Conservation (phyloP, 208 protist species). For the Entamoeba invadens region DNA sequence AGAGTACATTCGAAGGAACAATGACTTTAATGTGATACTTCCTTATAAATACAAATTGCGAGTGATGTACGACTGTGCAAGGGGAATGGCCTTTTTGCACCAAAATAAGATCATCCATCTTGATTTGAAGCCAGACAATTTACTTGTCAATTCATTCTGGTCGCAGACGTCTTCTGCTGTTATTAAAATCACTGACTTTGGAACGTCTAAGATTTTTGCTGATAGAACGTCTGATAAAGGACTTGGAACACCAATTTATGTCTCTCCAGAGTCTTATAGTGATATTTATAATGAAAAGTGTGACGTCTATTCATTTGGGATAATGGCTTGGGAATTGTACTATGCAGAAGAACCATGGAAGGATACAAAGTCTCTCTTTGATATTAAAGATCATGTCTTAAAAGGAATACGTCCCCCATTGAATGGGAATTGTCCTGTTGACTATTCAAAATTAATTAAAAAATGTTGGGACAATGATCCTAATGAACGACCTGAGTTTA, state of each 20-base stretch:
- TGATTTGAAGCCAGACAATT: not conserved
- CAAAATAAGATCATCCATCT: not conserved
- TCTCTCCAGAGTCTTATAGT: not conserved
- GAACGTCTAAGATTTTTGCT: not conserved
- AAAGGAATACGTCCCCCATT: not conserved
- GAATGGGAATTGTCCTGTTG: not conserved
- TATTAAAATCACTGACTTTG: not conserved
- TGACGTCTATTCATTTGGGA: not conserved
- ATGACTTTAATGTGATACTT: not conserved
- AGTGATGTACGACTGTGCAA: not conserved
- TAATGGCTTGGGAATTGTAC: not conserved
- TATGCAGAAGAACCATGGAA: not conserved
- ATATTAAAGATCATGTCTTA: not conserved
- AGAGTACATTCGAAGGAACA: not conserved
- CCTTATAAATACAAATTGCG: not conserved
- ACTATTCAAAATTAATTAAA: not conserved
- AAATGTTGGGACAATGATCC: not conserved
- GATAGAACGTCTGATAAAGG: not conserved
- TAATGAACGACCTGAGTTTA: not conserved
- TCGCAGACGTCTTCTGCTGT: not conserved
- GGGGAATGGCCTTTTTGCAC: not conserved
- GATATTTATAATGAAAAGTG: not conserved
- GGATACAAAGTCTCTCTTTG: not conserved
- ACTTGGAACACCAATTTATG: not conserved
- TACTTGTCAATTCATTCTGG: not conserved